Base-by-base conservation (phyloP, 2,329 filamentous ascomycete genomes). In the Amphichorda felina region DNA sequence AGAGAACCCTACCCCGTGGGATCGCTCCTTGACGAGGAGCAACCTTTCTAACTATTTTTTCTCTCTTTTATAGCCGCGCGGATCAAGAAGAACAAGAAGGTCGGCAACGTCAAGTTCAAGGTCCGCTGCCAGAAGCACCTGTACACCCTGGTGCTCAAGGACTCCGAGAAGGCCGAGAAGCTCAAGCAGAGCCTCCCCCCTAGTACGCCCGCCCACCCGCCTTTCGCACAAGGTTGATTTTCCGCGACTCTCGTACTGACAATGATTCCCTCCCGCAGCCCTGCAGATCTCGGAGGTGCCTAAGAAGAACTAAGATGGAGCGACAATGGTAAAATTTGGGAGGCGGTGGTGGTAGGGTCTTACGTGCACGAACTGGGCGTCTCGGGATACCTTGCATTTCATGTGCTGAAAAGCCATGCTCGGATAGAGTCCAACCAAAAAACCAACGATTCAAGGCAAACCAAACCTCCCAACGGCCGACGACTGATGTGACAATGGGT, bases 131-230 rank as follows among this genome's bases (percentile, higher is more conserved):
- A 85, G 64, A 79, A 80, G 60, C 80, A 91, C 75, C 75, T 98
- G 54, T 98, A 98, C 83, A 95, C 91, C 54, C 81, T 98, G 55
- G 84, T 94, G 63, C 81, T 98, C 58, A 95, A 94, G 80, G 91
- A 98, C 72, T 77, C 79, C 60, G 91, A 95, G 64, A 96, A 96
- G 85, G 93, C 89, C 68, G 91, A 96, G 75, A 98, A 98, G 84
- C 81, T 98, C 54, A 96, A 95, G 87, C 89, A 96, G 79, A 87
- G 79, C 64, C 76, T 98, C 48, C 93, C 91, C 58, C 93, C 91
- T 56, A 84, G 91, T 98, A 88, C 57, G 86, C 31, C 30, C 22
- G 28, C 35, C 37, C 30, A 24, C 26, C 24, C 17, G 30, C 32
- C 22, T 26, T 35, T 39, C 35, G 35, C 32, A 27, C 36, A n/a